Conservation (phyloP, 2,329 filamentous ascomycete genomes). For the Chaetomium sp. region DNA sequence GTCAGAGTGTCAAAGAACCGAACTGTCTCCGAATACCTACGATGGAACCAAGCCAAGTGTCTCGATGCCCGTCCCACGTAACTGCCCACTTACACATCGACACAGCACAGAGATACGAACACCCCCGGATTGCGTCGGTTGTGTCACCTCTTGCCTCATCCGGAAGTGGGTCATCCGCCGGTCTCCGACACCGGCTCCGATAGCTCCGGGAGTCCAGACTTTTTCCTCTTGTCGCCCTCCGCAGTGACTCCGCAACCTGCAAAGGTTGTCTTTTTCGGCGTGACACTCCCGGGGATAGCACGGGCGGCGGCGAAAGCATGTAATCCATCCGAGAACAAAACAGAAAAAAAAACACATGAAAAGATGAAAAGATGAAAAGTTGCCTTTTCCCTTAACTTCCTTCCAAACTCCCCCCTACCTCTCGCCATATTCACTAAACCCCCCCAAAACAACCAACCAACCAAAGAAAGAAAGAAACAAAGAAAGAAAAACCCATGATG, state of each 20-base stretch:
- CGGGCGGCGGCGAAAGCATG: neutral
- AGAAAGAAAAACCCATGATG: neutral
- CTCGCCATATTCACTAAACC: neutral
- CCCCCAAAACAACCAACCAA: neutral
- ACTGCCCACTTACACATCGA: too few relatives aligned
- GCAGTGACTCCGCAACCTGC: neutral
- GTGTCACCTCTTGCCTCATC: neutral
- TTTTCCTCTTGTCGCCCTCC: neutral
- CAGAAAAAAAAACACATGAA: neutral
- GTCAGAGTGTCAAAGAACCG: too few relatives aligned
- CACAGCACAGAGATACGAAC: too few relatives aligned
- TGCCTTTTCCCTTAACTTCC: neutral
- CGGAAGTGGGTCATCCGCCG: constrained; percentile 4
- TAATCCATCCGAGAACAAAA: neutral
- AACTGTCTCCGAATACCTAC: too few relatives aligned
- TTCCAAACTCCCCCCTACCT: neutral
- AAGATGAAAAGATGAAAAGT: neutral
- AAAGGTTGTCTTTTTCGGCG: neutral
- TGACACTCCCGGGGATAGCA: neutral
- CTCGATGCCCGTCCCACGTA: too few relatives aligned
- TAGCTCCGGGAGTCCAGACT: neutral
- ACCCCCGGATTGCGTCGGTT: neutral
- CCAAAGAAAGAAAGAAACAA: too few relatives aligned
- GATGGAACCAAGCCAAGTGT: too few relatives aligned
- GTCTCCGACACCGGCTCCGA: constrained; percentile 25